Percentiles rank a stretch among this genome's conserved stretches.
Evolutionary conservation across 2,329 filamentous ascomycete genomes (phyloP).

Genomic region (Catunica adiposa): DNA sequence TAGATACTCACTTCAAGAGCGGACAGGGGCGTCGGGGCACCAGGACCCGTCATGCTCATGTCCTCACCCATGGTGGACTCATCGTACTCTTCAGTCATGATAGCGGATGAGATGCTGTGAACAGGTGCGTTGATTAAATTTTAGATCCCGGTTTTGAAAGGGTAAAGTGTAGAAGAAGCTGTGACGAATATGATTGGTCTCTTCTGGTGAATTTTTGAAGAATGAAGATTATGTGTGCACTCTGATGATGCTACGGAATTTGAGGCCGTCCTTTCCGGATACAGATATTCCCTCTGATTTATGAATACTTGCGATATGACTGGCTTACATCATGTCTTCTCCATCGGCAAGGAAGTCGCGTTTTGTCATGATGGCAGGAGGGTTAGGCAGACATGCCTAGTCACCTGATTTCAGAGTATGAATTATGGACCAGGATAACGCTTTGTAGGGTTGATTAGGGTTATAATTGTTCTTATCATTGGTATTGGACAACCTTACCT

Average conservation of each 20-base stretch:
- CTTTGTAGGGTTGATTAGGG: no score
- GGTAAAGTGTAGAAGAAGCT: neutral
- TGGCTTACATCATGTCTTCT: neutral
- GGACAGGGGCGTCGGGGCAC: slow-evolving; percentile 77
- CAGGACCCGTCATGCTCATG: slow-evolving; percentile 58
- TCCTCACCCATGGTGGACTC: slow-evolving; percentile 53
- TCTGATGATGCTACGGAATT: neutral
- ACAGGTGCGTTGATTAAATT: neutral
- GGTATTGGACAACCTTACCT: no score
- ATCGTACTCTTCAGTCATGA: slow-evolving; percentile 43
- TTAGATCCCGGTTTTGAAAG: neutral
- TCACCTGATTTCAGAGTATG: neutral
- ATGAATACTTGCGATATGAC: neutral
- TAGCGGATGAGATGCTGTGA: neutral
- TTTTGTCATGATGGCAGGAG: neutral
- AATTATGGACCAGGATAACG: no score
- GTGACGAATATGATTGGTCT: neutral
- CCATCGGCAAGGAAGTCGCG: neutral
- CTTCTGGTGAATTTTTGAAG: neutral
- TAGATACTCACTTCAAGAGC: slow-evolving; percentile 57
- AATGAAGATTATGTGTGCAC: neutral
- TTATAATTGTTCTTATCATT: no score
- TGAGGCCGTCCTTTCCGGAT: neutral
- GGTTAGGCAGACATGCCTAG: neutral
- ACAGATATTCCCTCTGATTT: neutral